A percentile compares a stretch with the other conserved stretches of the same genome.
Evolutionary conservation across 345 rosid species (phyloP).

Genomic region (Isatis tinctoria): DNA sequence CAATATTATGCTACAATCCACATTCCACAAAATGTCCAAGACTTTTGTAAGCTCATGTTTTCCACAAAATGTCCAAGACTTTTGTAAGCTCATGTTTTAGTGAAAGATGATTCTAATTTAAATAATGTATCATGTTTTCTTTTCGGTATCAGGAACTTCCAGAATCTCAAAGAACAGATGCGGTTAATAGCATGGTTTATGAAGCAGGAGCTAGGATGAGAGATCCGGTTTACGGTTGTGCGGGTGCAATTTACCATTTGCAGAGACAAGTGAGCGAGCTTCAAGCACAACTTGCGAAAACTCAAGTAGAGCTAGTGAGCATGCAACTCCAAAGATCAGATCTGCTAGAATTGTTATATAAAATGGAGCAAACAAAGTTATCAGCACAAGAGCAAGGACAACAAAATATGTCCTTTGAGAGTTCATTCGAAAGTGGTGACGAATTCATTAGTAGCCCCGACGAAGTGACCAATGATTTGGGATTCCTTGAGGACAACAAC

Average conservation of each 20-base stretch:
- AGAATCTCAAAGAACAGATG: slow-evolving; percentile 77
- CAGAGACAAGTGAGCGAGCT: slow-evolving; percentile 80
- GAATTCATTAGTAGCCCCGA: slow-evolving; percentile 40
- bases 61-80: neutral
- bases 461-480: slow-evolving; percentile 36
- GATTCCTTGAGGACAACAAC: slow-evolving; percentile 38
- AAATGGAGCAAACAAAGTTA: slow-evolving; percentile 44
- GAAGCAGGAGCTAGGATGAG: slow-evolving; percentile 85
- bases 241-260: slow-evolving; percentile 81
- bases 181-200: slow-evolving; percentile 97
- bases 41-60: too few relatives aligned
- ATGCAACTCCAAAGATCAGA: slow-evolving; percentile 71
- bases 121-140: neutral
- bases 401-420: slow-evolving; percentile 28
- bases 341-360: slow-evolving; percentile 54
- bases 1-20: neutral
- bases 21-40: neutral
- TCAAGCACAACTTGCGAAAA: slow-evolving; percentile 75
- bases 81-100: neutral
- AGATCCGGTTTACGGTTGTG: slow-evolving; percentile 92
- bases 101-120: neutral
- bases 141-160: slow-evolving; percentile 63
- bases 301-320: slow-evolving; percentile 65
- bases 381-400: slow-evolving; percentile 34
- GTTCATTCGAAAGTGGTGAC: slow-evolving; percentile 34